These are phyloP conservation scores for Nakazawaea siamensis DNA, from an alignment of 805 yeast genomes.

Conservation along the genomic window DNA sequence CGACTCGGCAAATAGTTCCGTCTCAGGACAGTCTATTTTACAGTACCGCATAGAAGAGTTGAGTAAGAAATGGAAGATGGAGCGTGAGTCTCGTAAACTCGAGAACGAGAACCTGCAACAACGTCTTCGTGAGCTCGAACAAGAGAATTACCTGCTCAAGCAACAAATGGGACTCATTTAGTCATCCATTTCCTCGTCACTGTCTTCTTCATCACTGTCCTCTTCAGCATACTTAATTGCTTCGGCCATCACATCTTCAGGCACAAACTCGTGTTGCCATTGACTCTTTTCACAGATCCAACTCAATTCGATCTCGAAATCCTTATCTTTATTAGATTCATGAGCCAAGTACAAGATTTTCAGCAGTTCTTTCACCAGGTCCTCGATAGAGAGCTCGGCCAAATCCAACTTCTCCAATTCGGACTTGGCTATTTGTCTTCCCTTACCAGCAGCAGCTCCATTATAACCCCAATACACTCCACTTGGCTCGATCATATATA, in stretches of 20 bases:
- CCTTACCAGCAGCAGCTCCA: slow-evolving; percentile 98
- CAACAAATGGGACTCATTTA: slow-evolving; percentile 9
- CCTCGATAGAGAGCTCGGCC: slow-evolving; percentile 58
- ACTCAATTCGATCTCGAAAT: slow-evolving; percentile 87
- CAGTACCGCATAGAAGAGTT: slow-evolving; percentile 52
- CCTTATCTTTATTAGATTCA: slow-evolving; percentile 96
- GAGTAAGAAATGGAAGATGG: slow-evolving; percentile 58
- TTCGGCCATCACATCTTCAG: slow-evolving; percentile 69
- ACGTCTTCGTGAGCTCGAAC: slow-evolving; percentile 44
- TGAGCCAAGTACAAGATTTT: slow-evolving; percentile 89
- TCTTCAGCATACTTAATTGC: slow-evolving; percentile 81
- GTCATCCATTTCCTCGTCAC: slow-evolving; percentile 40
- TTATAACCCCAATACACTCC: slow-evolving; percentile 96
- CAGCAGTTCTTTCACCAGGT: slow-evolving; percentile 92
- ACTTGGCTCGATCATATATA: slow-evolving; percentile 96
- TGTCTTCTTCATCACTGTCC: slow-evolving; percentile 71
- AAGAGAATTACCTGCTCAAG: slow-evolving; percentile 39
- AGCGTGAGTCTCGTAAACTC: slow-evolving; percentile 58
- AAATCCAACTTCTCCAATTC: slow-evolving; percentile 88
- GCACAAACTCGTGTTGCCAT: slow-evolving; percentile 75
- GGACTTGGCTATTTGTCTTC: slow-evolving; percentile 95
- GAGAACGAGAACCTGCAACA: slow-evolving; percentile 49
- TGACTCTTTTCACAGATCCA: slow-evolving; percentile 78
- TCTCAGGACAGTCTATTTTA: slow-evolving; percentile 18
- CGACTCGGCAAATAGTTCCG: background rate